Evolutionary conservation across 139 green algal genomes (phyloP), one percentile per base, ranked within the genome.

Genomic region (Parachlorella kessleri): DNA sequence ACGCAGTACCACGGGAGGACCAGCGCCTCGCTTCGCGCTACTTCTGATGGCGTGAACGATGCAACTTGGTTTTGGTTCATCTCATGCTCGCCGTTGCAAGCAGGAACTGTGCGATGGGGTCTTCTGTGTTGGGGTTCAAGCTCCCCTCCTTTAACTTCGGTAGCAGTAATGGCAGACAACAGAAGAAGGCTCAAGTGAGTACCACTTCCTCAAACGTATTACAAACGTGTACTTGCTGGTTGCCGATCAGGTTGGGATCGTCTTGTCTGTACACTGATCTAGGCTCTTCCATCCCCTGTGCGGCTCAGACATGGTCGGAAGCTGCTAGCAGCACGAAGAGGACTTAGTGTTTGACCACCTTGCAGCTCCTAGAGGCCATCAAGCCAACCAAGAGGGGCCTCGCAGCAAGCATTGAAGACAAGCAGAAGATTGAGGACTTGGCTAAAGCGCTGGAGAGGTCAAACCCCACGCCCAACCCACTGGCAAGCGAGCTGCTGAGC

Each of bases 401-500:
- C 2, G 39, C 48, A 7, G 91, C 91, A 30, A 85, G 41, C 24
- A 65, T 79, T 0, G 84, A 90, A 2, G 84, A 95, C 68, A 66
- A 89, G 38, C 14, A 73, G n/a, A 30, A 41, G 55, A 73, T 96
- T 2, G 90, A 96, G 35, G 33, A 73, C 53, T 76, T 95, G 55
- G 88, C 84, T 3, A 37, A 35, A 2, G 66, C 69, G 38, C 75
- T 97, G n/a, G 93, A 97, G 78, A 59, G 41, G 33, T 48, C 90
- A 23, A 97, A 97, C 78, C 93, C 93, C 23, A 97, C 84, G 0
- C 80, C 81, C 9, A 81, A 88, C 39, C 77, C 90, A 3, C 83
- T 97, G 33, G 74, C 74, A 18, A 86, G 84, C 0, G 59, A 85
- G 21, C 76, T 86, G n/a, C 64, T 96, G 28, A 91, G 80, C 73